These are phyloP conservation scores for Grosmannia penicillata DNA, from an alignment of 2,329 filamentous ascomycete genomes.

Conservation along the genomic window DNA sequence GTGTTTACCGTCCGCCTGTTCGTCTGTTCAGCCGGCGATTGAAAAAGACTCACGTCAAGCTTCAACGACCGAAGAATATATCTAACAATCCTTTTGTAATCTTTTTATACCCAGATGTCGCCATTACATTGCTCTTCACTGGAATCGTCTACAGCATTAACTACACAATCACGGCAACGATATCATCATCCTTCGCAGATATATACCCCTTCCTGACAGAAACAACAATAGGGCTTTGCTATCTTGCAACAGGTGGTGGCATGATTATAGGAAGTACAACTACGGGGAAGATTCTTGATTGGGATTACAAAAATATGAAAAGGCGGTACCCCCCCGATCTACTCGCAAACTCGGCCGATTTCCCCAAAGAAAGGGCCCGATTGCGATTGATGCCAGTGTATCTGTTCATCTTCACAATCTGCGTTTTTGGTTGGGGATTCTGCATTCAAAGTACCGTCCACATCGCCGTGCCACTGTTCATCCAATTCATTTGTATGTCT, in stretches of 20 bases:
- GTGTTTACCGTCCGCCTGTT: conserved; percentile 11
- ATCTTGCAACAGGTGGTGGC: conserved; percentile 16
- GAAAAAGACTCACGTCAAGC: background rate
- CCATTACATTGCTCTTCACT: conserved; percentile 16
- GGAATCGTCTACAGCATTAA: conserved; percentile 20
- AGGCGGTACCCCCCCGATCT: background rate
- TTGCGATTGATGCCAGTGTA: conserved; percentile 14
- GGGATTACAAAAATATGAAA: conserved; percentile 13
- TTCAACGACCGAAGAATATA: background rate
- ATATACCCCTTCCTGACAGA: conserved; percentile 16
- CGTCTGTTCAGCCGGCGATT: conserved; percentile 9
- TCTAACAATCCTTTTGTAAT: conserved; percentile 17
- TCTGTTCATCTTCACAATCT: conserved; percentile 12
- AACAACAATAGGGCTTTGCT: conserved; percentile 18
- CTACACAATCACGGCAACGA: conserved; percentile 20
- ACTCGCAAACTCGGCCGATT: conserved; percentile 4
- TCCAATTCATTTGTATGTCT: conserved; percentile 11
- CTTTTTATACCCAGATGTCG: conserved; percentile 17
- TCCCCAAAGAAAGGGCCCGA: conserved; percentile 16
- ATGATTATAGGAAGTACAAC: conserved; percentile 16
- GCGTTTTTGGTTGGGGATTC: conserved; percentile 16
- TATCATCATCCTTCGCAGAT: conserved; percentile 17
- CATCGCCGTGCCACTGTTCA: conserved; percentile 13
- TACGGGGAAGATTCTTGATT: conserved; percentile 17
- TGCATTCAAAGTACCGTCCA: conserved; percentile 12